Percentiles rank a stretch among this genome's conserved stretches.
These are phyloP conservation scores for Sporodiniella umbellata DNA, from an alignment of 371 early-diverging fungal genomes.

Conservation along the genomic window DNA sequence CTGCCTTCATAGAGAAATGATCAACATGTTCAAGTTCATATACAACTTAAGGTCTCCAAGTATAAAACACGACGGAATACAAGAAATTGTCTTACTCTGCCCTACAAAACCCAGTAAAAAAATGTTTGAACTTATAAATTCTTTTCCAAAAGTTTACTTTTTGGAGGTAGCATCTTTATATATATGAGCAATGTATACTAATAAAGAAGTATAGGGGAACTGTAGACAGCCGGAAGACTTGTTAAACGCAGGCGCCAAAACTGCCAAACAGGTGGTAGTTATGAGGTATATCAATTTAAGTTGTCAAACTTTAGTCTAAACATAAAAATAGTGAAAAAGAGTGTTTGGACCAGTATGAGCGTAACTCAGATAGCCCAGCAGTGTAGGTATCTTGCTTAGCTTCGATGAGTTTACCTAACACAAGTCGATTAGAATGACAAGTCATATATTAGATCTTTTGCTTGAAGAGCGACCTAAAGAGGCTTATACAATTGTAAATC, in stretches of 20 bases:
- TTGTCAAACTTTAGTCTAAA: not conserved
- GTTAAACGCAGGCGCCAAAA: conserved; percentile 47
- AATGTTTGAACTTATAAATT: conserved; percentile 38
- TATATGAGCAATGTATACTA: too few species aligned
- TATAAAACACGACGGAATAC: conserved; percentile 31
- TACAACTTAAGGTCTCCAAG: conserved; percentile 31
- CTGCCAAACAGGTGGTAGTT: conserved; percentile 52
- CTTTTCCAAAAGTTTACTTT: conserved; percentile 50
- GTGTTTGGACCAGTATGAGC: conserved; percentile 23
- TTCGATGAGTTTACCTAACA: too few species aligned
- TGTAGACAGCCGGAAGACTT: conserved; percentile 53
- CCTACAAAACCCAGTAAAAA: conserved; percentile 30
- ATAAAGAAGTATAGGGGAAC: too few species aligned
- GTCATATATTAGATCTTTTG: conserved; percentile 17
- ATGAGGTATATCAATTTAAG: conserved; percentile 31
- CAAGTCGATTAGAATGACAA: conserved; percentile 10
- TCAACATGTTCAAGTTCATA: conserved; percentile 37
- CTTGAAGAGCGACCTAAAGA: conserved; percentile 7
- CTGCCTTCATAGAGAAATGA: conserved; percentile 32
- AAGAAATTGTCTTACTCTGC: conserved; percentile 49
- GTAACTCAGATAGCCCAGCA: conserved; percentile 36
- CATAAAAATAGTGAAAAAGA: conserved; percentile 27
- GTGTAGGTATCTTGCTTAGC: conserved; percentile 17
- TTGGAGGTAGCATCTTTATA: conserved; percentile 49
- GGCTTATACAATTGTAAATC: conserved; percentile 14